A percentile compares a stretch with the other conserved stretches of the same genome.
phyloP scores from a whole-genome alignment of 371 early-diverging fungal genomes.

The Mortierella polycephala region DNA sequence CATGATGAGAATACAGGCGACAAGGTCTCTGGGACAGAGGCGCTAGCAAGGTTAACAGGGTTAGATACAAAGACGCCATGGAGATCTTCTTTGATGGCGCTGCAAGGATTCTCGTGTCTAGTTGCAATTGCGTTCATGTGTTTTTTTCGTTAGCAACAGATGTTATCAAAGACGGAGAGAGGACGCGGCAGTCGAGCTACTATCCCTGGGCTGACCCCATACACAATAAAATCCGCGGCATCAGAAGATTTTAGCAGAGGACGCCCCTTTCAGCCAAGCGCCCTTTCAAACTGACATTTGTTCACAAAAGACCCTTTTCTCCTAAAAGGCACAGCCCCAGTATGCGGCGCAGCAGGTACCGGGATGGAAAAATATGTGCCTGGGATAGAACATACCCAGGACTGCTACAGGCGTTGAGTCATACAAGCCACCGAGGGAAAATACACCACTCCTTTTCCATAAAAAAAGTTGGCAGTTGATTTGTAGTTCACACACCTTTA shows the following conservation, averaged over 20 bases:
- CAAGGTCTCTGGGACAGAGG: neutral
- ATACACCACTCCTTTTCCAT: neutral
- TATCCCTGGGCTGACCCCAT: no score
- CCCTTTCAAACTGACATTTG: no score
- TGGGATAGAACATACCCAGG: neutral
- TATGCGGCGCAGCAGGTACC: no score
- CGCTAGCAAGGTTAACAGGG: neutral
- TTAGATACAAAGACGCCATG: neutral
- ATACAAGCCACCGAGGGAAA: slow-evolving; percentile 29
- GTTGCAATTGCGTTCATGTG: slow-evolving; percentile 16
- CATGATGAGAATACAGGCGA: neutral
- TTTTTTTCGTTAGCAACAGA: slow-evolving; percentile 27
- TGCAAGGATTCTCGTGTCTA: slow-evolving; percentile 27
- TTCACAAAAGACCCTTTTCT: no score
- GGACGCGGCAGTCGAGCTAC: no score
- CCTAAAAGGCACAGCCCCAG: no score
- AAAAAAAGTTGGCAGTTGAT: neutral
- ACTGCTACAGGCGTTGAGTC: slow-evolving; percentile 15
- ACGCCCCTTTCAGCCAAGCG: no score
- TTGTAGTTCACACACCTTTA: slow-evolving; percentile 11
- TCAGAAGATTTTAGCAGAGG: no score
- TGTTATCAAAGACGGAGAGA: neutral
- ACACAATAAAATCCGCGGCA: no score
- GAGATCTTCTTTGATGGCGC: slow-evolving; percentile 1
- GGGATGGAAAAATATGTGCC: neutral